Base-by-base conservation (phyloP, 768 basidiomycete genomes). In the Cyclocybe cylindracea region DNA sequence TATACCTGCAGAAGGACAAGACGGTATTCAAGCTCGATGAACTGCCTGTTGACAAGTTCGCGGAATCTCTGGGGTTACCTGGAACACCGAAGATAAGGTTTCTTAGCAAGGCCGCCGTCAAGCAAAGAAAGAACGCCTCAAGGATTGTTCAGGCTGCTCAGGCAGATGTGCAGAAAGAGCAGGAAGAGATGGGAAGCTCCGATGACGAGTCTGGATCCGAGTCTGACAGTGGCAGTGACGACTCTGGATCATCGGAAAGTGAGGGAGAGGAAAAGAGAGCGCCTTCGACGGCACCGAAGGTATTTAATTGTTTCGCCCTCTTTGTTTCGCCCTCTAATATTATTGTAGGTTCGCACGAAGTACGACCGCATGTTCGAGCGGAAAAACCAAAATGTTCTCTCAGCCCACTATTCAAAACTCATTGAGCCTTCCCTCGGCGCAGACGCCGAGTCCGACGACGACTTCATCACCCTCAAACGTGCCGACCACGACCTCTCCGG, bases 301-400 rank as follows among this genome's bases (percentile, higher is more conserved):
- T 61, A 9, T 48, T 66, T 83, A 55, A 19, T 68, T 66, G 13
- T 41, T 14, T 34, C 34, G 45, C 24, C 19, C 29, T 34, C 24
- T 37, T 34, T 14, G 14, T 53, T 37, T 18, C 32, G 13, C 40
- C 13, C 32, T 29, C 31, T 40, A 24, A 24, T 24, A 45, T 34
- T 18, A 19, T 38, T 14, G 10, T 19, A 13, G 37, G 86, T 89
- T 0, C 83, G 90, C 45, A 98, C 96, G 2, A 98, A 96, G 71
- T 97, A 98, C 67, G 96, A 98, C 69, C 84, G 92, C 46, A 98
- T 99, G 94, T 98, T 98, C 66, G 89, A 91, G 63, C 84, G 95
- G 50, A 96, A 92, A 68, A 98, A 97, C 66, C 95, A 97, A 67
- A 87, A 85, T 56, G 86, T 98, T 44, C 79, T 98, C 32, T 93